Evolutionary conservation across 371 early-diverging fungal species (phyloP).

Genomic region (Lichtheimia ornata): DNA sequence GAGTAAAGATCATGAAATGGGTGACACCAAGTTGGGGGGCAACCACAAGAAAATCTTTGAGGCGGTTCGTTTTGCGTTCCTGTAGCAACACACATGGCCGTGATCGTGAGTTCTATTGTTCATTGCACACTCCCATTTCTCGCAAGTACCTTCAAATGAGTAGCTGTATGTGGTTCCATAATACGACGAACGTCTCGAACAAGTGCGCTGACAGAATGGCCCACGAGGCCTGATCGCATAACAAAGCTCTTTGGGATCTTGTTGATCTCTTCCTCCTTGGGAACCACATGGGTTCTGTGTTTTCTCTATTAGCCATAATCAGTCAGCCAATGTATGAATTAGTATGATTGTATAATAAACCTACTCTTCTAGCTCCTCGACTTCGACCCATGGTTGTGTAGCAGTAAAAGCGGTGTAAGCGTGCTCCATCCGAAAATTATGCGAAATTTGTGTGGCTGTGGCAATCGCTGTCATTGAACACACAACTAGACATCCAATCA

Average conservation of each 20-base stretch:
- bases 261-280: constrained; percentile 50
- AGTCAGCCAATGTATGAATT: too few relatives aligned
- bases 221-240: constrained; percentile 87
- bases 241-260: constrained; percentile 91
- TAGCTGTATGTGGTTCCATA: constrained; percentile 94
- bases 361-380: too few relatives aligned
- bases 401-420: too few relatives aligned
- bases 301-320: constrained; percentile 40
- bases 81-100: constrained; percentile 14
- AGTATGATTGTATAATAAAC: too few relatives aligned
- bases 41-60: constrained; percentile 92
- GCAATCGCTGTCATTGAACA: too few relatives aligned
- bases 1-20: constrained; percentile 88
- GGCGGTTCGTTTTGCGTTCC: constrained; percentile 90
- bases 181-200: constrained; percentile 84
- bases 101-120: not conserved
- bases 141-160: constrained; percentile 61
- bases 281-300: constrained; percentile 54
- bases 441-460: too few relatives aligned
- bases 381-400: too few relatives aligned
- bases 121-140: not conserved
- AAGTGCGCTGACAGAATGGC: constrained; percentile 71
- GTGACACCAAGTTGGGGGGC: constrained; percentile 87
- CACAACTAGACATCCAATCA: too few relatives aligned
- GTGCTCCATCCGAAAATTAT: too few relatives aligned